phyloP scores from a whole-genome alignment of 2,329 filamentous ascomycete species.

The Blastomyces parvus region DNA sequence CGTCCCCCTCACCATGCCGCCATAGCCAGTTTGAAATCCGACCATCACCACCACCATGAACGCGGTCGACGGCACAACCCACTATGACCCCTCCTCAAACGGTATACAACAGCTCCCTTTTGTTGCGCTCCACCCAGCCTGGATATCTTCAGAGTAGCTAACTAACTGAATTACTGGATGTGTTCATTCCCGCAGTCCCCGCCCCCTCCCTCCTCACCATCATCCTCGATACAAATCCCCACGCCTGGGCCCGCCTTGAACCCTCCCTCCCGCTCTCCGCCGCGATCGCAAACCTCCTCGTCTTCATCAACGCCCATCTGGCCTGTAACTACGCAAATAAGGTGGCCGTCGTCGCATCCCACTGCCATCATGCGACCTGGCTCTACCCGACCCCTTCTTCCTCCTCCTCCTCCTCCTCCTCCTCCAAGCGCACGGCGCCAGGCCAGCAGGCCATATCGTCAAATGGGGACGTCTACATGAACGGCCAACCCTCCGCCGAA shows the following conservation, averaged over 20 bases:
- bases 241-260: constrained; percentile 76
- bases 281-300: constrained; percentile 77
- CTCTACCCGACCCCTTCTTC: constrained; percentile 60
- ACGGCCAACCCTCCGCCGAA: constrained; percentile 31
- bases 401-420: constrained; percentile 5
- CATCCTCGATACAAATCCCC: constrained; percentile 91
- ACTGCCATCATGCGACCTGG: constrained; percentile 77
- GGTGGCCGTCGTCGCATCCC: constrained; percentile 82
- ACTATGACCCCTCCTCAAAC: constrained; percentile 41
- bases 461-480: constrained; percentile 51
- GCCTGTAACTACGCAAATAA: constrained; percentile 90
- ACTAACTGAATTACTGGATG: background rate
- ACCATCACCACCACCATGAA: constrained; percentile 43
- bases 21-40: background rate
- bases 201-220: constrained; percentile 78
- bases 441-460: background rate
- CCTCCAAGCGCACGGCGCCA: background rate
- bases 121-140: background rate
- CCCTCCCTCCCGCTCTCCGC: constrained; percentile 67
- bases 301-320: constrained; percentile 95
- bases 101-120: constrained; percentile 24
- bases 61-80: constrained; percentile 53
- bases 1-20: background rate
- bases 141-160: background rate
- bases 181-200: background rate